Base-by-base conservation (phyloP, 306 rosid genomes). In the Macrotyloma uniflorum region DNA sequence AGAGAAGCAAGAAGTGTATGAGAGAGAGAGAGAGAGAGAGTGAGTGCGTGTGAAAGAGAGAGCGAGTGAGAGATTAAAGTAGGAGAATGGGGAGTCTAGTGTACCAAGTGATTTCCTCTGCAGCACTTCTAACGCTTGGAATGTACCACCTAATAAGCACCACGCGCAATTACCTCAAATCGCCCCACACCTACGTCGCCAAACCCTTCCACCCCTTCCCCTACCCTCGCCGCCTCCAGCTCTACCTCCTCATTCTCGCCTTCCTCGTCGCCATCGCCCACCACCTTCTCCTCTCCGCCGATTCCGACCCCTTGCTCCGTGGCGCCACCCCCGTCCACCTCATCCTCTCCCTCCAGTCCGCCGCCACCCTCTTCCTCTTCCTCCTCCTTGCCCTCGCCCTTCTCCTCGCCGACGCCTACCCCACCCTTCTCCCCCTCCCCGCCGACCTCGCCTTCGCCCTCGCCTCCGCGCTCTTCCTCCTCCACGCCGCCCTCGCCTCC, bases 251-350 rank as follows among this genome's bases (percentile, higher is more conserved):
- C 66, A 65, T 89, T 35, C 38, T 86, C 22, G 79, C 79, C 58
- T 93, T 95, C 55, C 8, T 83, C 14, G 1, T 93, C 6, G 88
- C 93, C 67, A 70, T 91, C 57, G 35, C 66, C 80, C 93, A 95
- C 80, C 88, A 86, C 35, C 79, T 84, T 80, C 24, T 87, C 57
- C 49, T 85, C 59, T 89, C 98, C 72, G 70, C 83, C 22, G 91
- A 87, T 22, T 69, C 90, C 11, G 99, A 91, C 43, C 93, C 94
- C 0, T 86, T 95, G 30, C 83, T 92, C 61, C 89, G 88, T n/a
- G 97, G 97, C 33, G 81, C 86, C 67, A 83, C 99, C 72, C 96
- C 96, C 0, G 98, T 95, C 76, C 97, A 89, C 90, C 91, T 64
- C 53, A 76, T 95, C 83, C 65, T 86, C 50, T 87, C 99, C 42